Evolutionary conservation across 2,329 filamentous ascomycete genomes (phyloP).

Genomic region (Ustilaginoidea virens): DNA sequence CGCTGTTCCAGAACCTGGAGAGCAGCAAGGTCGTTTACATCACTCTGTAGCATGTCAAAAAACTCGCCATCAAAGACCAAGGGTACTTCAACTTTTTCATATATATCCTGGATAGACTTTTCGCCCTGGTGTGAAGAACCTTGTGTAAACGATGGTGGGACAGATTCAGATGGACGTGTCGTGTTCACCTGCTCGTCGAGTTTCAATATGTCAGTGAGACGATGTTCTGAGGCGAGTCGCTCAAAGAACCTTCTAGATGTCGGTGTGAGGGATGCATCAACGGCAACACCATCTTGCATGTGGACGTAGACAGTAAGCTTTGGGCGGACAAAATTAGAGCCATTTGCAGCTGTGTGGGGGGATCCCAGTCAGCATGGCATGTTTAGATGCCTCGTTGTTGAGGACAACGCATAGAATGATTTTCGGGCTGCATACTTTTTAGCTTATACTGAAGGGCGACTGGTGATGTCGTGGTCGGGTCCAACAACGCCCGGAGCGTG

Average conservation of each 20-base stretch:
- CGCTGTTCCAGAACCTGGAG: conserved; percentile 53
- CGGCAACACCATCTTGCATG: conserved; percentile 46
- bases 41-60: conserved; percentile 58
- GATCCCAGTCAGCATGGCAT: too few species aligned
- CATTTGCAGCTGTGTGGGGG: conserved; percentile 20
- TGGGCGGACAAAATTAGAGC: conserved; percentile 40
- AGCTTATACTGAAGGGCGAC: conserved; percentile 39
- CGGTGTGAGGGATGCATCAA: conserved; percentile 53
- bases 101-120: conserved; percentile 4
- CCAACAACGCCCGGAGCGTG: conserved; percentile 51
- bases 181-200: background rate
- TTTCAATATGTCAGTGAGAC: conserved; percentile 4
- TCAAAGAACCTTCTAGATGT: conserved; percentile 49
- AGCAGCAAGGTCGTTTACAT: conserved; percentile 52
- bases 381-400: too few species aligned
- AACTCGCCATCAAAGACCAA: conserved; percentile 66
- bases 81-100: conserved; percentile 50
- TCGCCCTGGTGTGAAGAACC: conserved; percentile 2
- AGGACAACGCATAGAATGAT: too few species aligned
- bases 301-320: conserved; percentile 57
- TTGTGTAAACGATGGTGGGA: background rate
- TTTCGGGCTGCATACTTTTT: conserved; percentile 26
- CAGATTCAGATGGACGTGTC: background rate
- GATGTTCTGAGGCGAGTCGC: conserved; percentile 35
- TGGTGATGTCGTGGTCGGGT: conserved; percentile 29